These are phyloP conservation scores for Poa pratensis DNA, from an alignment of 176 grass and related monocot genomes.

Conservation along the genomic window DNA sequence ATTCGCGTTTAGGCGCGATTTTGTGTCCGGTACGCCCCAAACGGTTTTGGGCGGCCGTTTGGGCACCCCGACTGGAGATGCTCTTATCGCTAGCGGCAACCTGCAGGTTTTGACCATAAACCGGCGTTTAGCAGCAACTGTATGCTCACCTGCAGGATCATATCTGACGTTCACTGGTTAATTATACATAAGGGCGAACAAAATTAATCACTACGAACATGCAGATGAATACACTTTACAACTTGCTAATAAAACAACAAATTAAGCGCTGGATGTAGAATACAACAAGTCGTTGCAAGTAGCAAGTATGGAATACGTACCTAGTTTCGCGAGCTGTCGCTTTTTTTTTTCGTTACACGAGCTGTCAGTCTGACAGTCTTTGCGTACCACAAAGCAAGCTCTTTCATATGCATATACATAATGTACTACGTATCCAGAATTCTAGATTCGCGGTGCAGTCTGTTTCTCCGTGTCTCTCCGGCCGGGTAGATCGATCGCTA, in stretches of 20 bases:
- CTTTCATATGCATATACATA: background rate
- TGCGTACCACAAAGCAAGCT: conserved; percentile 15
- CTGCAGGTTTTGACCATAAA: conserved; percentile 28
- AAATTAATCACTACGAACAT: background rate
- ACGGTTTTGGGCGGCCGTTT: too few species aligned
- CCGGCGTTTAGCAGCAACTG: background rate
- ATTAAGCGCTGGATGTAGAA: background rate
- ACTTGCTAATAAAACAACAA: background rate
- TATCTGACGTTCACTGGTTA: background rate
- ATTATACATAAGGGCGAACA: background rate
- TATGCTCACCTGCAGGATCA: background rate
- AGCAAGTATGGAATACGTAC: background rate
- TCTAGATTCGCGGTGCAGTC: background rate
- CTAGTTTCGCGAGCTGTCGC: conserved; percentile 20
- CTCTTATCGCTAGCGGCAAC: background rate
- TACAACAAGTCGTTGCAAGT: background rate
- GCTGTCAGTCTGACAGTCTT: conserved; percentile 47
- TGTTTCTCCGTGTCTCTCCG: background rate
- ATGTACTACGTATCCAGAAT: background rate
- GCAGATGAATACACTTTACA: conserved; percentile 16
- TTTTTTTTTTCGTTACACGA: too few species aligned
- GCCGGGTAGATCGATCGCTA: conserved; percentile 31
- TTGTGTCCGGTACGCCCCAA: too few species aligned
- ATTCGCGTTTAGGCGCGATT: too few species aligned
- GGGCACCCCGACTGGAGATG: too few species aligned